Evolutionary conservation across 1,284 basidiomycete species (phyloP), one percentile per base, ranked within the genome.

Genomic region (Clitocybe nebularis): DNA sequence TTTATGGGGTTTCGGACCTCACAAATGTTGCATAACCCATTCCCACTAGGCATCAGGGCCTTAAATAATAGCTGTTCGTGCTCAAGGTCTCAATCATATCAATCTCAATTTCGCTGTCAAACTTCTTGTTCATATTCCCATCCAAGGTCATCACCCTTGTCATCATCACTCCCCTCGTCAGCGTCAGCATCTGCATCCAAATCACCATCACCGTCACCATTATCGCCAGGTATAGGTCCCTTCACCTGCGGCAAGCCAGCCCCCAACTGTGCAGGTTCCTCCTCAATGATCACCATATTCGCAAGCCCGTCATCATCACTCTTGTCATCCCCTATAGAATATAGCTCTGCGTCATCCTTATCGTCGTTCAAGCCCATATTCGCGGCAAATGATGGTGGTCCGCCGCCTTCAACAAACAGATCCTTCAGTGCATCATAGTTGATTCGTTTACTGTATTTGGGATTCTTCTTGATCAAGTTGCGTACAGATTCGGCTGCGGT

Each of bases 391-490:
- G 61, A 60, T 8, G 63, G 57, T 9, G 62, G 53, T 17, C 63
- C 59, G 13, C 61, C 66, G 34, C 64, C 70, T 30, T 77, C 75
- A 20, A 79, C 72, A 59, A 92, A 90, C 4, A 92, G 72, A 45
- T 79, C 77, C 52, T 86, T 84, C 40, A 93, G 75, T 0, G 88
- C 89, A 52, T 88, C 83, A 58, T 93, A 93, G 58, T 93, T 93
- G 62, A 93, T 93, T 39, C 89, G 79, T 56, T 89, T 89, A 64
- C 86, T 90, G 62, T 91, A 90, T 60, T 81, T 89, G 17, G 80
- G 72, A 50, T 84, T 89, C 63, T 89, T 88, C 69, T 86, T 85
- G 53, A 93, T 69, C 25, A 93, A 71, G 44, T 84, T 86, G 17
- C 75, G 77, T 23, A 91, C 87, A 3, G 89, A 82, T 54, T 93